Evolutionary conservation across 495 filamentous ascomycete genomes (phyloP), one percentile per base, ranked within the genome.

Genomic region (Aspergillus diversus): DNA sequence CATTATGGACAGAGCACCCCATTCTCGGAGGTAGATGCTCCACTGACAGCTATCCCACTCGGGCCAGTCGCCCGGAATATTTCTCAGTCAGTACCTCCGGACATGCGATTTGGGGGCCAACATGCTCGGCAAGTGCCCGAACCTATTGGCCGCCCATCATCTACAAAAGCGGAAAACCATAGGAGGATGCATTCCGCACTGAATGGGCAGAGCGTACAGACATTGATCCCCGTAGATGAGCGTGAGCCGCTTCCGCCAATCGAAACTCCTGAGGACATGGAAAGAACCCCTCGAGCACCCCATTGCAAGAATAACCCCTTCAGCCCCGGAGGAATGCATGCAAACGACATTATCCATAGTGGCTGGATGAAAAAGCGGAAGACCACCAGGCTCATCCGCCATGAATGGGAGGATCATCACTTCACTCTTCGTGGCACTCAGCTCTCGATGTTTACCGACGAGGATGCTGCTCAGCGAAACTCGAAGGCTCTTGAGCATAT

Each of bases 11-110:
- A 92, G 62, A 83, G 81, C 7, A 96, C 92, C 0, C 93, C 95
- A 2, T 87, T 91, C 66, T 96, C 93, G 0, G 92, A 93, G 58
- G 89, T 91, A 80, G 95, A 98, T 73, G 88, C 90, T n/a, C 93
- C 95, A 0, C 70, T 96, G 4, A 95, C 91, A 1, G 84, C 90
- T 5, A 78, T 93, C 17, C 87, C 86, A 0, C 61, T 87, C 4
- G 89, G 87, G 0, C 89, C 89, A 3, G 78, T 94, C 49, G 81
- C 85, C 6, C 87, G 95, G 3, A 86, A 90, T 56, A 75, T 76
- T 9, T 93, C 92, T 5, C 91, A 96, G 67, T 97, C 93, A 2
- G 95, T 97, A 0, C 95, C 95, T 21, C 94, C 95, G 5, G 86
- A 97, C 73, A 97, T 98, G 92, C 82, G 83, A 16, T 61, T 54